phyloP scores from a whole-genome alignment of 257 asterid genomes.

The Fraxinus excelsior region DNA sequence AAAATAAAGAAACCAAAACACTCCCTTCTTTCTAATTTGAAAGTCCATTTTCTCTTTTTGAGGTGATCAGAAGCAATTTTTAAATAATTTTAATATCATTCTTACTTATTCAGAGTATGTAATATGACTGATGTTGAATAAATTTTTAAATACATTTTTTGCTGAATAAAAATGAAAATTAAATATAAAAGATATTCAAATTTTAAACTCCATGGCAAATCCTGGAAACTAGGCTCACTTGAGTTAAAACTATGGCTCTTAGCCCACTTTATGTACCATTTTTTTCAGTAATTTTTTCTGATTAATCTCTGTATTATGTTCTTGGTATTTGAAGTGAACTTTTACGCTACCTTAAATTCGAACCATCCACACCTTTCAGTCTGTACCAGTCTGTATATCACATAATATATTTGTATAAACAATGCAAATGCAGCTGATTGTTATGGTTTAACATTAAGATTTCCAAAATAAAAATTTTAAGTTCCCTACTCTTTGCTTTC shows the following conservation, averaged over 20 bases:
- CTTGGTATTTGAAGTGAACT: neutral
- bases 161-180: neutral
- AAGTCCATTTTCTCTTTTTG: too few relatives aligned
- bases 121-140: neutral
- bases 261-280: neutral
- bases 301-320: neutral
- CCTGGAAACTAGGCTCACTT: too few relatives aligned
- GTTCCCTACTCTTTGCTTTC: constrained; percentile 20
- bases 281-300: too few relatives aligned
- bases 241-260: too few relatives aligned
- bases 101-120: neutral
- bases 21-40: too few relatives aligned
- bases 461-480: neutral
- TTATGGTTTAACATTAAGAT: neutral
- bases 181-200: neutral
- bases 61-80: too few relatives aligned
- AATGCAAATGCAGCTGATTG: neutral
- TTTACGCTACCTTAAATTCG: too few relatives aligned
- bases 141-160: too few relatives aligned
- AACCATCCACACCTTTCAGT: neutral
- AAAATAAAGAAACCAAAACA: too few relatives aligned
- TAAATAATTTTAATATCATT: too few relatives aligned
- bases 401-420: neutral
- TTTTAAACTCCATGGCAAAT: too few relatives aligned
- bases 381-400: neutral